Percentiles rank a stretch among this genome's conserved stretches.
phyloP scores from a whole-genome alignment of 345 rosid genomes.

The Salix arbutifolia region DNA sequence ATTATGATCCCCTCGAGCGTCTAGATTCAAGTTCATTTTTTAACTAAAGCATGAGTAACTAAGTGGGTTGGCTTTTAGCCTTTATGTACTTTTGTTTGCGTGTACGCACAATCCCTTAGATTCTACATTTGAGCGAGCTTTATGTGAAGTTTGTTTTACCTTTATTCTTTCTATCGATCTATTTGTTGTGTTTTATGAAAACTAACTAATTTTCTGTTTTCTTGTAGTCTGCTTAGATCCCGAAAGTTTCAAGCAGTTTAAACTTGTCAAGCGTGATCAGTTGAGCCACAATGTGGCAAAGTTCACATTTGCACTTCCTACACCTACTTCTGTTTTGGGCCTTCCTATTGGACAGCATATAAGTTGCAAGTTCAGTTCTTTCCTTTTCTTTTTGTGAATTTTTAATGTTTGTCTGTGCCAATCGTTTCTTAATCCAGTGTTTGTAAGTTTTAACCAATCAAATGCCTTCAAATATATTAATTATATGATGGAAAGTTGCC shows the following conservation, averaged over 20 bases:
- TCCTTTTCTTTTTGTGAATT: neutral
- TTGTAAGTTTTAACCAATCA: neutral
- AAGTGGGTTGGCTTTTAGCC: neutral
- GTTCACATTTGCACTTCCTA: slow-evolving; percentile 73
- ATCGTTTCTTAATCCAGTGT: neutral
- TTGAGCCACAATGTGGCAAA: slow-evolving; percentile 97
- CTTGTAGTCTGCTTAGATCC: slow-evolving; percentile 72
- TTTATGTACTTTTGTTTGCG: neutral
- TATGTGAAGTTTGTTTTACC: neutral
- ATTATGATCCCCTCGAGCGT: no score
- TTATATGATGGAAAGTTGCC: neutral
- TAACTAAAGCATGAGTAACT: no score
- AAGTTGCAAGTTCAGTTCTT: slow-evolving; percentile 71
- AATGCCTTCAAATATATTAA: neutral
- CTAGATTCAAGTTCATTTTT: no score
- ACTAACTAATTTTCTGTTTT: slow-evolving; percentile 2
- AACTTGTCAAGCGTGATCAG: slow-evolving; percentile 75
- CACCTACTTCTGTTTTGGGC: slow-evolving; percentile 74
- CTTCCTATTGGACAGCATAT: slow-evolving; percentile 98
- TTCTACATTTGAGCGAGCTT: slow-evolving; percentile 3
- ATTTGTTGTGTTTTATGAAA: neutral
- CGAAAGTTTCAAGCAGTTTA: slow-evolving; percentile 81
- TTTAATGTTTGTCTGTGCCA: neutral
- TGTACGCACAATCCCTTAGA: neutral
- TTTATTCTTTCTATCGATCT: neutral